phyloP scores from a whole-genome alignment of 2,329 filamentous ascomycete species.

The Cladosporium sp. region DNA sequence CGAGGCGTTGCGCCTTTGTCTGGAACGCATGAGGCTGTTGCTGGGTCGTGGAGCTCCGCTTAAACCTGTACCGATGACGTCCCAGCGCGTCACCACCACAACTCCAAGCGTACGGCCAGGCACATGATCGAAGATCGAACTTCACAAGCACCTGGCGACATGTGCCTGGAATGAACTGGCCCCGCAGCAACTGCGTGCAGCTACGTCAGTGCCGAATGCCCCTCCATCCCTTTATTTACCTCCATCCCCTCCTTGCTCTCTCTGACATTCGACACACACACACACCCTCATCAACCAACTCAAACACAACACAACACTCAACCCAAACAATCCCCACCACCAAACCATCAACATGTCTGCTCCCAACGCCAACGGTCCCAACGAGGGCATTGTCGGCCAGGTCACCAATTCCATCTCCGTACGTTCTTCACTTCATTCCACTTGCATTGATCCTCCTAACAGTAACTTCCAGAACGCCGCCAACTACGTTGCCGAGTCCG shows the following conservation, averaged over 20 bases:
- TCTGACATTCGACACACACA: constrained; percentile 10
- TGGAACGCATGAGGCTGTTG: constrained; percentile 15
- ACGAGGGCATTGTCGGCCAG: constrained; percentile 47
- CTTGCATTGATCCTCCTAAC: constrained; percentile 30
- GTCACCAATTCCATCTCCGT: constrained; percentile 38
- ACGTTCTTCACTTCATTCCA: neutral
- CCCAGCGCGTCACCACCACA: neutral
- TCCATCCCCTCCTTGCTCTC: constrained; percentile 3
- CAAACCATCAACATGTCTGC: constrained; percentile 43
- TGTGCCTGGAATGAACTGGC: constrained; percentile 5
- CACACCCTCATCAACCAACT: constrained; percentile 12
- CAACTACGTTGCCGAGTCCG: constrained; percentile 68
- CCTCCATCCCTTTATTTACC: constrained; percentile 18
- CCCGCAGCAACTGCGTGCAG: constrained; percentile 2
- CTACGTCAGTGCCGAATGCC: constrained; percentile 11
- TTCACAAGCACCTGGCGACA: constrained; percentile 7
- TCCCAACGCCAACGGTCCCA: constrained; percentile 46
- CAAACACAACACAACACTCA: constrained; percentile 20
- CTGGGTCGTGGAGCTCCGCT: neutral
- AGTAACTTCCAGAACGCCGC: constrained; percentile 50
- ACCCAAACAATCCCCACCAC: constrained; percentile 24
- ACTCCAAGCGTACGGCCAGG: neutral
- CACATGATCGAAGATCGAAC: constrained; percentile 6
- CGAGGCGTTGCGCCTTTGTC: neutral
- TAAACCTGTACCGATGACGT: neutral